Base-by-base conservation (phyloP, 169 alveolate genomes). In the Eimeria maxima region DNA sequence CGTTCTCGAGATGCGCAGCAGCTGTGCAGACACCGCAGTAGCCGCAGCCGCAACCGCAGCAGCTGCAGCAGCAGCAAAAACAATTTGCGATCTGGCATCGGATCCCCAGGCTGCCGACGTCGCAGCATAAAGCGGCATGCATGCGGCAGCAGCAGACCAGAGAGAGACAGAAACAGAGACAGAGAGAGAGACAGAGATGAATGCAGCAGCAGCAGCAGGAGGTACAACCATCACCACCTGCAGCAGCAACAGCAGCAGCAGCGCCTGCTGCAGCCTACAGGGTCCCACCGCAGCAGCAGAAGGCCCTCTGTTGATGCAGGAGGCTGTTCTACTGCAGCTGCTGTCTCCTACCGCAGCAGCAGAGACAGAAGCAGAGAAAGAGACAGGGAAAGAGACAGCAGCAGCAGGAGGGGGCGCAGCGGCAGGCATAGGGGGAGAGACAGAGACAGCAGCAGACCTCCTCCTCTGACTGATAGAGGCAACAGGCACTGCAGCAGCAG, bases 141-240 rank as follows among this genome's bases (percentile, higher is more conserved):
- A 60, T 18, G 69, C 69, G 69, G 69, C 27, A 69, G 80, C 80
- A 69, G 80, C 80, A 69, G 45, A n/a, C 45, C 80, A 69, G 45
- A 33, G 45, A 24, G 69, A 18, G 69, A 60, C n/a, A 60, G 69
- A 60, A 24, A 60, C 18, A 60, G 69, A 60, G 69, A 60, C 27
- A 60, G 27, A 5, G 69, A 60, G 5, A 60, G 27, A 18, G 69
- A 60, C n/a, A 60, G 69, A 5, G 69, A 60, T 2, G 20, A 24
- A 18, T 18, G 20, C 90, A 50, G 90, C 45, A 71, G 45, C 90
- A 24, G 90, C 90, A 80, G 90, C 90, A 80, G 90, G 69, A 45
- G 65, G n/a, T 24, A 33, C 33, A 44, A 33, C 29, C 42, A 44
- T 27, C 90, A 47, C 38, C 88, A 76, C 42, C 88, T 8, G 5